Conservation (phyloP, 441 rosid genomes). For the Biscutella laevigata region DNA sequence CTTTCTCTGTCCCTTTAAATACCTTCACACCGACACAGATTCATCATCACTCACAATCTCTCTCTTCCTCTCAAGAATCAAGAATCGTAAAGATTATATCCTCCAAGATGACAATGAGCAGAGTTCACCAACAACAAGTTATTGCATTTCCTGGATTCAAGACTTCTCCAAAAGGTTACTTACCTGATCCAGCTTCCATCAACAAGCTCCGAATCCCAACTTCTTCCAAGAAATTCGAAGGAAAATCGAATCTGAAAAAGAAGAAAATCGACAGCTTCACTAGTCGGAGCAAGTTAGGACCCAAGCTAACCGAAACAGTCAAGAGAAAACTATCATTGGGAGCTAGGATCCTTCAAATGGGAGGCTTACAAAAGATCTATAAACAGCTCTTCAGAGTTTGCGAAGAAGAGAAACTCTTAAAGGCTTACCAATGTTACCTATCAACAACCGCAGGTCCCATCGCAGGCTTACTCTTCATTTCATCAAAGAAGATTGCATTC, state of each 20-base stretch:
- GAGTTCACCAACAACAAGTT: constrained; percentile 12
- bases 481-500: constrained; percentile 48
- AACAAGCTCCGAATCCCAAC: constrained; percentile 25
- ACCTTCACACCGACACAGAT: too few species aligned
- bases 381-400: constrained; percentile 32
- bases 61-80: neutral
- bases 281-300: constrained; percentile 37
- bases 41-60: too few species aligned
- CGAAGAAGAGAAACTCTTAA: constrained; percentile 45
- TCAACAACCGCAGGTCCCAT: constrained; percentile 71
- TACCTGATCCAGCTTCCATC: constrained; percentile 21
- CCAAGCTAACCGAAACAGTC: constrained; percentile 48
- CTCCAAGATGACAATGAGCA: constrained; percentile 20
- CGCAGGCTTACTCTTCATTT: constrained; percentile 56
- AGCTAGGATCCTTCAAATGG: constrained; percentile 55
- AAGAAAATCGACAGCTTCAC: constrained; percentile 44
- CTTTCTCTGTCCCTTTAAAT: too few species aligned
- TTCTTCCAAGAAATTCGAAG: constrained; percentile 13
- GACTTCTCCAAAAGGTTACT: constrained; percentile 7
- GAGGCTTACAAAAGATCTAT: constrained; percentile 55
- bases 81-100: neutral
- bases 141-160: constrained; percentile 9
- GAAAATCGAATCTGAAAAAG: constrained; percentile 24
- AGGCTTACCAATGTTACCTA: constrained; percentile 50
- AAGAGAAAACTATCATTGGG: constrained; percentile 57